These are phyloP conservation scores for Termitomyces titanicus DNA, from an alignment of 768 basidiomycete genomes.

Conservation along the genomic window DNA sequence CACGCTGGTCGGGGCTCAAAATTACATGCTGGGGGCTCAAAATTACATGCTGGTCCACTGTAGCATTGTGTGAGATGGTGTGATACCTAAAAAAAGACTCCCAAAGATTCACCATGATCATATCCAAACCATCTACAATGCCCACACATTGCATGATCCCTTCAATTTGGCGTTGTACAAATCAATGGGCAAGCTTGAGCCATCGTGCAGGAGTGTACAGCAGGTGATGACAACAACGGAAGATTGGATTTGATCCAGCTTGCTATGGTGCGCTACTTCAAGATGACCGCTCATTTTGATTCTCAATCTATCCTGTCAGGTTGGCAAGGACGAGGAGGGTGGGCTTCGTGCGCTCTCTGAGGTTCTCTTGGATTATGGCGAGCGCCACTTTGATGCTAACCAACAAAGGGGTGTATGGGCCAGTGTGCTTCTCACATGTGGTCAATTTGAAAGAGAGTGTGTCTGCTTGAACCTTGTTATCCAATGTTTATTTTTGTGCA, in stretches of 20 bases:
- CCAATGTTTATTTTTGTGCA: conserved; percentile 25
- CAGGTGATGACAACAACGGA: conserved; percentile 90
- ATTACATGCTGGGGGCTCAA: too few species aligned
- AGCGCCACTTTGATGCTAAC: conserved; percentile 74
- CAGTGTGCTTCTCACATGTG: conserved; percentile 82
- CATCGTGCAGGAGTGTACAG: conserved; percentile 70
- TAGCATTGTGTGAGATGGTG: too few species aligned
- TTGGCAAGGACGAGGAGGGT: conserved; percentile 79
- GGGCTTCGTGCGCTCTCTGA: conserved; percentile 74
- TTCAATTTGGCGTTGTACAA: conserved; percentile 97
- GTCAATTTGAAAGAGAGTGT: conserved; percentile 88
- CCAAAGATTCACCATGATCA: conserved; percentile 77
- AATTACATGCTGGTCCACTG: too few species aligned
- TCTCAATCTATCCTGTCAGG: too few species aligned
- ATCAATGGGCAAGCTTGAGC: conserved; percentile 89
- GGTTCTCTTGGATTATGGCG: conserved; percentile 71
- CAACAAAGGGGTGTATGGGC: conserved; percentile 75
- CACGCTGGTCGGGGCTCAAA: too few species aligned
- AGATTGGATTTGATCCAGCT: conserved; percentile 99
- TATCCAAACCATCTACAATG: conserved; percentile 75
- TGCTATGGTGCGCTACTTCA: conserved; percentile 58
- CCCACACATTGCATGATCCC: conserved; percentile 92
- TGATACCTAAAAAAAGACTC: too few species aligned
- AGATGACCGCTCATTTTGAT: too few species aligned
- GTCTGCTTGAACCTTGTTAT: neutral